Base-by-base conservation (phyloP, 208 protist genomes). In the Angomonas deanei region DNA sequence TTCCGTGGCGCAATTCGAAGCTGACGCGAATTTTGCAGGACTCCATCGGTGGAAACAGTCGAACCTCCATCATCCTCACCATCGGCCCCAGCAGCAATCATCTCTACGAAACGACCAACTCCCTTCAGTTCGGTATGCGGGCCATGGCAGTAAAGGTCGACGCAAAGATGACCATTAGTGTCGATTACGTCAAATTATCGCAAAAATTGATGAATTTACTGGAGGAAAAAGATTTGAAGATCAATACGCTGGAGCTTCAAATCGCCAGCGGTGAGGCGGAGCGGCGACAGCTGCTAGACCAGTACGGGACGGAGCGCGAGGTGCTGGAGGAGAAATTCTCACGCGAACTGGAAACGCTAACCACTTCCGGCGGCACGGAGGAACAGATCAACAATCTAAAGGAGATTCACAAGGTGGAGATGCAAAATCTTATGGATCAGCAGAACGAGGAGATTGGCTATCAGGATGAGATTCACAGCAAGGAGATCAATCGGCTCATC, bases 1-100 rank as follows among this genome's bases (percentile, higher is more conserved):
- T 97, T 58, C 93, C 93, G 36, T 97, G 90, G 84, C 76, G 93
- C 39, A 88, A 94, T 61, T 82, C 86, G n/a, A 97, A 97, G 72
- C 76, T 97, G 10, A 97, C 93, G 3, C 79, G 87, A 53, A 84
- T 97, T 33, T 72, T 97, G 63, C 91, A 96, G 64, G 91, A 96
- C 69, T 93, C 84, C n/a, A 91, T 97, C 64, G 93, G 92, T 36
- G 92, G 89, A 15, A 86, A 80, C 54, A 91, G 82, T 55, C 83
- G 86, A 61, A 93, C 83, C 23, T 91, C 89, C 11, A 93, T 95
- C 62, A 88, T 95, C 62, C 74, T 95, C 33, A 95, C 89, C 27
- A 76, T 95, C 26, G 89, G 89, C 32, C 89, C 89, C 4, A 89
- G 85, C 69, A 91, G 81, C 61, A 72, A 92, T 63, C 83, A 92